These are phyloP conservation scores for Yarrowia sp. DNA, from an alignment of 805 yeast genomes.

Conservation along the genomic window DNA sequence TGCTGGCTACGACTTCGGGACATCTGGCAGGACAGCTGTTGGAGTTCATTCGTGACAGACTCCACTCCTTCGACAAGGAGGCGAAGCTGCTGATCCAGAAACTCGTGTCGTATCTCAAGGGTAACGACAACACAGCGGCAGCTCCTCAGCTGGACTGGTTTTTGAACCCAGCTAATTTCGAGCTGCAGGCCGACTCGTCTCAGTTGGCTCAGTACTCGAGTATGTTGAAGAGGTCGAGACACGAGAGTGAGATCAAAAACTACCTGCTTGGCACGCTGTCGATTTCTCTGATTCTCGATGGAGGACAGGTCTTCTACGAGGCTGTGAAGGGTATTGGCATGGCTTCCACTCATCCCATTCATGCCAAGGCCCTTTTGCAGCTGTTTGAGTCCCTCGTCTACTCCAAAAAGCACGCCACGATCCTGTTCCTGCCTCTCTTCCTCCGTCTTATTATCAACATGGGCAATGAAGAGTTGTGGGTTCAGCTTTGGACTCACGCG, in stretches of 20 bases:
- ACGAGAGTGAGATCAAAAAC: conserved; percentile 12
- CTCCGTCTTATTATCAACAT: not conserved
- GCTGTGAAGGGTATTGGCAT: not conserved
- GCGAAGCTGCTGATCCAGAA: not conserved
- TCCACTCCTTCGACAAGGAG: not conserved
- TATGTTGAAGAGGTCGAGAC: not conserved
- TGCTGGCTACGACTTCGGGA: not conserved
- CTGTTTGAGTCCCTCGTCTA: conserved; percentile 9
- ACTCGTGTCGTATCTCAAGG: conserved; percentile 5
- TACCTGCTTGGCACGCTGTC: not conserved
- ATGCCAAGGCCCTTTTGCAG: not conserved
- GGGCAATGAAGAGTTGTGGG: not conserved
- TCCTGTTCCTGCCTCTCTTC: not conserved
- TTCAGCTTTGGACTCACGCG: not conserved
- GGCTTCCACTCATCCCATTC: not conserved
- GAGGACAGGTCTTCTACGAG: not conserved
- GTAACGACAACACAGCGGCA: not conserved
- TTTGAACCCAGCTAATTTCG: not conserved
- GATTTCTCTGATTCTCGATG: conserved; percentile 2
- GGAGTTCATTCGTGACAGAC: not conserved
- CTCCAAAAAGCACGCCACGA: not conserved
- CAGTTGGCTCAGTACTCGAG: not conserved
- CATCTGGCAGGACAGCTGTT: not conserved
- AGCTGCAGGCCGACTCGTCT: conserved; percentile 2
- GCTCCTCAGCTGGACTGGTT: conserved; percentile 16